Evolutionary conservation across 208 protist species (phyloP).

Genomic region (Porcisia hertigi): DNA sequence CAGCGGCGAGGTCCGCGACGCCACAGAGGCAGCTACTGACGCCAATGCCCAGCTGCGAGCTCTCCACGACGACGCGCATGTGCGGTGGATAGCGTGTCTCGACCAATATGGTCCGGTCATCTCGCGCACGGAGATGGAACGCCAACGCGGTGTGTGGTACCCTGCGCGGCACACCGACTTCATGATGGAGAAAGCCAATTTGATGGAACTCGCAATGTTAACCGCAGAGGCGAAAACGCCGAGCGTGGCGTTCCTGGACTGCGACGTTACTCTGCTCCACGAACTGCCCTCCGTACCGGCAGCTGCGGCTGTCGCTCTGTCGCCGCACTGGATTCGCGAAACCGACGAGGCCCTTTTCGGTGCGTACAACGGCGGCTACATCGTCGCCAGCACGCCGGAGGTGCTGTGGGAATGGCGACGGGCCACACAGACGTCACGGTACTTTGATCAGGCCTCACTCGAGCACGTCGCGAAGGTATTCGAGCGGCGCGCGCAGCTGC

Average conservation of each 20-base stretch:
- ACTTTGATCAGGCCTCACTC: constrained; percentile 78
- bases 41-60: constrained; percentile 3
- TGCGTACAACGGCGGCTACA: constrained; percentile 74
- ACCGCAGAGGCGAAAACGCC: constrained; percentile 2
- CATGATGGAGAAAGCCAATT: constrained; percentile 89
- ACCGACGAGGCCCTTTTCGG: constrained; percentile 72
- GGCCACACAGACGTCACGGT: constrained; percentile 61
- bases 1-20: constrained; percentile 34
- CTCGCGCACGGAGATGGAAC: constrained; percentile 69
- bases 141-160: constrained; percentile 65
- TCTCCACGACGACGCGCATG: constrained; percentile 31
- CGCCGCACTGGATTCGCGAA: constrained; percentile 54
- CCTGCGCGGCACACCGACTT: constrained; percentile 74
- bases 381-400: constrained; percentile 37
- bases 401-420: constrained; percentile 64
- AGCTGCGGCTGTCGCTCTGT: constrained; percentile 47
- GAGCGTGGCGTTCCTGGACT: constrained; percentile 70
- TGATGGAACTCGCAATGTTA: constrained; percentile 71
- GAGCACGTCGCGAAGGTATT: constrained; percentile 57
- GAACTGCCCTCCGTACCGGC: constrained; percentile 43
- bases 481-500: constrained; percentile 21
- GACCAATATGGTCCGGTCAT: constrained; percentile 62
- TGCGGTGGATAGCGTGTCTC: constrained; percentile 69
- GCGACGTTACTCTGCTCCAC: constrained; percentile 65
- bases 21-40: background rate